phyloP scores from a whole-genome alignment of 768 basidiomycete genomes.

The Tylopilus sp. region DNA sequence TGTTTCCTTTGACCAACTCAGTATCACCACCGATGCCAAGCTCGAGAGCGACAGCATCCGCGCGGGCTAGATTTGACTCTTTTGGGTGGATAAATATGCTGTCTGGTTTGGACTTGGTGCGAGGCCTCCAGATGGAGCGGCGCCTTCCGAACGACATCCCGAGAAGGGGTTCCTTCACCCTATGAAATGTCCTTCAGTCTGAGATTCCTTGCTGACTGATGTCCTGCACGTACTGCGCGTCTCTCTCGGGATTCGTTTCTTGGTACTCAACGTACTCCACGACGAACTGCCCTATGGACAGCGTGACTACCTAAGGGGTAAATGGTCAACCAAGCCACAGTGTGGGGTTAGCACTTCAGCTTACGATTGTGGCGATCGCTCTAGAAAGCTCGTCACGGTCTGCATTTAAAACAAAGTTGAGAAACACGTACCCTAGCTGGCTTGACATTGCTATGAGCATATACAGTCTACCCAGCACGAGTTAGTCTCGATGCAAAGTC shows the following conservation, averaged over 20 bases:
- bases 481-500: not conserved
- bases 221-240: slow-evolving; percentile 20
- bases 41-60: slow-evolving; percentile 57
- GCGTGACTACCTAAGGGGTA: slow-evolving; percentile 45
- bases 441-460: slow-evolving; percentile 76
- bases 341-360: not conserved
- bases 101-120: slow-evolving; percentile 54
- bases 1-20: slow-evolving; percentile 42
- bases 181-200: not conserved
- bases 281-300: slow-evolving; percentile 57
- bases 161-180: slow-evolving; percentile 26
- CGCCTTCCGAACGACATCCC: slow-evolving; percentile 3
- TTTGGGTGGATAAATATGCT: slow-evolving; percentile 61
- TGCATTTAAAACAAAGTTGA: not conserved
- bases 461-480: slow-evolving; percentile 45
- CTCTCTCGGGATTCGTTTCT: slow-evolving; percentile 14
- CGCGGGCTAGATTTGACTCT: slow-evolving; percentile 62
- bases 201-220: not conserved
- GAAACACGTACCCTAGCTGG: slow-evolving; percentile 55
- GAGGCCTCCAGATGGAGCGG: slow-evolving; percentile 29
- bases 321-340: not conserved
- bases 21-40: slow-evolving; percentile 50
- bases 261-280: slow-evolving; percentile 37
- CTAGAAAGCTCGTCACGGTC: slow-evolving; percentile 14
- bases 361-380: slow-evolving; percentile 26